Percentiles rank a stretch among this genome's conserved stretches.
These are phyloP conservation scores for Xylaria sp. DNA, from an alignment of 2,329 filamentous ascomycete genomes.

Conservation along the genomic window DNA sequence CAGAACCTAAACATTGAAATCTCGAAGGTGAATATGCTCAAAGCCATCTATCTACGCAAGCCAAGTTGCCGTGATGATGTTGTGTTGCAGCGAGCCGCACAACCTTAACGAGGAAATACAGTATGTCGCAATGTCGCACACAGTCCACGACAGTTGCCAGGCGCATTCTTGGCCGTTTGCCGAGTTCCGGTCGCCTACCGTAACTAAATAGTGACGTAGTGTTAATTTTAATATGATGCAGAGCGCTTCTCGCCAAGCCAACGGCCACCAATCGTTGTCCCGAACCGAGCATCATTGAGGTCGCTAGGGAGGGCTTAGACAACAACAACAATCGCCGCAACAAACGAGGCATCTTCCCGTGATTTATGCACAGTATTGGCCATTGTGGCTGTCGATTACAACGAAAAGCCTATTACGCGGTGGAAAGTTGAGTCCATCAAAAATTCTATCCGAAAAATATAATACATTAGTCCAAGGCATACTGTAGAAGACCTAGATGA, in stretches of 20 bases:
- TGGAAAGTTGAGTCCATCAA: too few relatives aligned
- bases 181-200: conserved; percentile 21
- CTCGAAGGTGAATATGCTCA: neutral
- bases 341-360: too few relatives aligned
- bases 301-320: neutral
- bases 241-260: neutral
- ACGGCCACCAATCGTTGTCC: neutral
- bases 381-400: too few relatives aligned
- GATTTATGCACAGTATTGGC: too few relatives aligned
- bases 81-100: conserved; percentile 9
- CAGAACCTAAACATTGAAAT: neutral
- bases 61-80: conserved; percentile 20
- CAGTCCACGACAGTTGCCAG: neutral
- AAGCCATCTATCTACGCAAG: neutral
- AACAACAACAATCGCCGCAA: too few relatives aligned
- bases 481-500: too few relatives aligned
- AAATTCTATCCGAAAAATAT: too few relatives aligned
- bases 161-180: conserved; percentile 15
- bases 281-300: too few relatives aligned
- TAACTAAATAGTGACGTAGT: conserved; percentile 21
- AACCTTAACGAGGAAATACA: conserved; percentile 21
- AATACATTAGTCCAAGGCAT: too few relatives aligned
- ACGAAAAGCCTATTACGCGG: too few relatives aligned
- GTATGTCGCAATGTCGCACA: conserved; percentile 16
- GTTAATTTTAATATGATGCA: neutral